phyloP scores from a whole-genome alignment of 768 basidiomycete species.

The Chalciporus pseudorubinellus region DNA sequence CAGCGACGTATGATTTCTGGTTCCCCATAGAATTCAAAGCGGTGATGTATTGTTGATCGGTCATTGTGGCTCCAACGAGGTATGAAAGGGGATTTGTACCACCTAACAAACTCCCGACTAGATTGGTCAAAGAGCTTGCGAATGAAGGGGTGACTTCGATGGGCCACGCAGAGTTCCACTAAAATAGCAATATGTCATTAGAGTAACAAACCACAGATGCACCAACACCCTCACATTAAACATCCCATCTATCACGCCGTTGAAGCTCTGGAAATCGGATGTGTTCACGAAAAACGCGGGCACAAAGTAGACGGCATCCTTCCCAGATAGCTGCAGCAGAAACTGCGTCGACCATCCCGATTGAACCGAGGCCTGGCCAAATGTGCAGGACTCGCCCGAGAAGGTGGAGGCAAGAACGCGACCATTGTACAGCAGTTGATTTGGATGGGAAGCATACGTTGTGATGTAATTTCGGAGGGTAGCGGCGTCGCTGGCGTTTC shows the following conservation, averaged over 20 bases:
- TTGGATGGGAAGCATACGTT: slow-evolving; percentile 53
- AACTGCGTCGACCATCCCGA: slow-evolving; percentile 61
- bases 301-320: slow-evolving; percentile 55
- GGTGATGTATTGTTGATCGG: slow-evolving; percentile 55
- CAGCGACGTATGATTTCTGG: slow-evolving; percentile 41
- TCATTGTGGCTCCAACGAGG: slow-evolving; percentile 46
- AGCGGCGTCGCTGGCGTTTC: slow-evolving; percentile 44
- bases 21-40: slow-evolving; percentile 34
- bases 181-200: slow-evolving; percentile 8
- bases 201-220: slow-evolving; percentile 6
- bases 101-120: slow-evolving; percentile 15
- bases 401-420: slow-evolving; percentile 68
- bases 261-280: slow-evolving; percentile 43
- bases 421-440: slow-evolving; percentile 49
- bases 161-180: slow-evolving; percentile 87
- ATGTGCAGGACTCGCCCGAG: slow-evolving; percentile 64
- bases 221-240: slow-evolving; percentile 48
- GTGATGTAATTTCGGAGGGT: slow-evolving; percentile 53
- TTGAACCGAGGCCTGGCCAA: slow-evolving; percentile 51
- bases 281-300: slow-evolving; percentile 70
- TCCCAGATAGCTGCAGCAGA: slow-evolving; percentile 43
- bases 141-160: slow-evolving; percentile 45
- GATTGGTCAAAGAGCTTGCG: slow-evolving; percentile 9
- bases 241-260: slow-evolving; percentile 51
- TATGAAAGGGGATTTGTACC: slow-evolving; percentile 22